Base-by-base conservation (phyloP, 176 grass and related monocot genomes). In the Chrysopogon serrulatus region DNA sequence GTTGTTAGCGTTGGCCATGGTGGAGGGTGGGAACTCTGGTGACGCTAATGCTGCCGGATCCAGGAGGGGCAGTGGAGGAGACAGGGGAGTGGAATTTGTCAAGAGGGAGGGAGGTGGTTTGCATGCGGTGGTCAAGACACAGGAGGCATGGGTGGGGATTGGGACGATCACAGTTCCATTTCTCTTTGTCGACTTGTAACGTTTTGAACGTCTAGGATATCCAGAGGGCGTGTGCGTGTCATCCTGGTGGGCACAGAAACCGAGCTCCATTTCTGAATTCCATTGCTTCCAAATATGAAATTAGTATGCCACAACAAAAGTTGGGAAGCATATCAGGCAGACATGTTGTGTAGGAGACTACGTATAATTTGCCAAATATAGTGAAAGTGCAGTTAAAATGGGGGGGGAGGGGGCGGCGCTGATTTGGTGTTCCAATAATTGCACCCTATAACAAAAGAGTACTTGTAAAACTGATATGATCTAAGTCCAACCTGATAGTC, bases 311-410 rank as follows among this genome's bases (percentile, higher is more conserved):
- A 19, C 17, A 63, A 63, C 28, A 21, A 31, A 63, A 78, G 18
- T 49, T 41, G 19, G 33, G 42, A 31, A 49, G 19, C 19, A 53
- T 51, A 49, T 12, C 37, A 68, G 5, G 21, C 37, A 42, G 59
- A 32, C 10, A 2, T 24, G 48, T 80, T 0, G 0, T 62, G 61
- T 18, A 26, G 3, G 51, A 36, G 19, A 51, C 19, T 40, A 82
- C 14, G 11, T 63, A 30, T 47, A 83, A 10, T 61, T 86, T 87
- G 39, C 51, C 14, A 26, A 63, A 83, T 79, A 79, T 65, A 33
- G 77, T 63, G 15, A 30, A 42, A 59, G 31, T 24, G 27, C 26
- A 35, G 41, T 79, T 67, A 24, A 80, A 47, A n/a, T n/a, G n/a
- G n/a, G n/a, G n/a, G n/a, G n/a, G 42, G 49, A 67, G 51, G 62